Evolutionary conservation across 2,329 filamentous ascomycete genomes (phyloP).

Genomic region (Rutstroemia sp.): DNA sequence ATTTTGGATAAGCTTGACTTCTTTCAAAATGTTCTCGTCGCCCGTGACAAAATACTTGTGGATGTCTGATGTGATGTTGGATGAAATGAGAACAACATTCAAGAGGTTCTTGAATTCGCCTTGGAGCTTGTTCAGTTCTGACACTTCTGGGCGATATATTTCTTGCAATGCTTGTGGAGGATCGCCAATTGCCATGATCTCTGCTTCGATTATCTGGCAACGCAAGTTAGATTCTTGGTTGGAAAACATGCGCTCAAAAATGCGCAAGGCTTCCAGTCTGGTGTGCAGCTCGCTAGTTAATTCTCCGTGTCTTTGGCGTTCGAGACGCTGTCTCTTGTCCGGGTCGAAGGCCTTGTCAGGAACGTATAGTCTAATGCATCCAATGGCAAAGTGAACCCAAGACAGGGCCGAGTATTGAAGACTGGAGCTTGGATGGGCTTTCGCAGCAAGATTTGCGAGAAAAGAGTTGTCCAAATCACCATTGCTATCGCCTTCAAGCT

Average conservation of each 20-base stretch:
- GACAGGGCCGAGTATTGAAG: constrained; percentile 45
- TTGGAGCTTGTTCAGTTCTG: constrained; percentile 65
- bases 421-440: constrained; percentile 20
- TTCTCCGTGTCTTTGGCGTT: constrained; percentile 50
- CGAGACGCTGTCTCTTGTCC: constrained; percentile 56
- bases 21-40: constrained; percentile 36
- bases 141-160: constrained; percentile 64
- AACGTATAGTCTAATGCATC: constrained; percentile 71
- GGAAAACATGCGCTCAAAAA: constrained; percentile 61
- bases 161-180: constrained; percentile 56
- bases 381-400: constrained; percentile 70
- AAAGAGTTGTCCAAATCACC: constrained; percentile 33
- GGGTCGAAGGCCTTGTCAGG: constrained; percentile 86
- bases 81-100: constrained; percentile 33
- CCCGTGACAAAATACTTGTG: constrained; percentile 15
- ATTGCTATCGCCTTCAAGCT: constrained; percentile 19
- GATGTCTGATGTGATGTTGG: constrained; percentile 12
- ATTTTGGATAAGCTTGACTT: constrained; percentile 37
- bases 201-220: constrained; percentile 52
- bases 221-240: constrained; percentile 63
- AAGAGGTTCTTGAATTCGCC: constrained; percentile 76
- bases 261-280: constrained; percentile 51
- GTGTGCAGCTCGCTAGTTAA: constrained; percentile 47
- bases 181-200: constrained; percentile 56
- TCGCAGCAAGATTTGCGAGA: constrained; percentile 25